A percentile compares a stretch with the other conserved stretches of the same genome.
phyloP scores from a whole-genome alignment of 169 alveolate genomes.

The Eimeria maxima region DNA sequence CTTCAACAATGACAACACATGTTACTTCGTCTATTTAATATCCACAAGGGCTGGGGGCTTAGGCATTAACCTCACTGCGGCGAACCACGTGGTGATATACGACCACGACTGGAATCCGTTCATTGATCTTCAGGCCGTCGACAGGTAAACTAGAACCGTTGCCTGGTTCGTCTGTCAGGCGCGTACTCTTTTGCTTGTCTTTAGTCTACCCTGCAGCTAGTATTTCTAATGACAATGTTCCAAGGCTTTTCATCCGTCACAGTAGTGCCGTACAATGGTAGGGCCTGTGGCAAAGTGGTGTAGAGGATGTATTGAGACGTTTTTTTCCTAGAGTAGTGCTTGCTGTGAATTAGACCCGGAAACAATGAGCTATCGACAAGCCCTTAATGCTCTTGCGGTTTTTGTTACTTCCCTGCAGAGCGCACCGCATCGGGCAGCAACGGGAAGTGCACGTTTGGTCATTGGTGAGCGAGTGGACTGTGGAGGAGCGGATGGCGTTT shows the following conservation, averaged over 20 bases:
- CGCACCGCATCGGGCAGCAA: slow-evolving; percentile 99
- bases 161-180: background rate
- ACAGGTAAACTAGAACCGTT: slow-evolving; percentile 91
- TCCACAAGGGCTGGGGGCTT: slow-evolving; percentile 98
- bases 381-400: background rate
- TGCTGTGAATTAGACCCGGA: no score
- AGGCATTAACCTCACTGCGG: slow-evolving; percentile 97
- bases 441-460: slow-evolving; percentile 98
- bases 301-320: background rate
- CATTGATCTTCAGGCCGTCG: slow-evolving; percentile 99
- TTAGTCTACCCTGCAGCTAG: background rate
- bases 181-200: background rate
- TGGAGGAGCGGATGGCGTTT: slow-evolving; percentile 99
- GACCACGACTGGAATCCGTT: slow-evolving; percentile 99
- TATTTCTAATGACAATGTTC: no score
- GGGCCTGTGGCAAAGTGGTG: background rate
- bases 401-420: slow-evolving; percentile 88
- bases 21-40: slow-evolving; percentile 92
- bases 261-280: background rate
- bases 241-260: no score
- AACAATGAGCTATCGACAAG: no score
- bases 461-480: slow-evolving; percentile 98
- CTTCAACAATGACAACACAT: slow-evolving; percentile 90
- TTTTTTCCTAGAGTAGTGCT: no score
- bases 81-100: slow-evolving; percentile 99